Evolutionary conservation across 2,329 filamentous ascomycete species (phyloP), one percentile per base, ranked within the genome.

Genomic region (Cryoendolithus antarcticus): DNA sequence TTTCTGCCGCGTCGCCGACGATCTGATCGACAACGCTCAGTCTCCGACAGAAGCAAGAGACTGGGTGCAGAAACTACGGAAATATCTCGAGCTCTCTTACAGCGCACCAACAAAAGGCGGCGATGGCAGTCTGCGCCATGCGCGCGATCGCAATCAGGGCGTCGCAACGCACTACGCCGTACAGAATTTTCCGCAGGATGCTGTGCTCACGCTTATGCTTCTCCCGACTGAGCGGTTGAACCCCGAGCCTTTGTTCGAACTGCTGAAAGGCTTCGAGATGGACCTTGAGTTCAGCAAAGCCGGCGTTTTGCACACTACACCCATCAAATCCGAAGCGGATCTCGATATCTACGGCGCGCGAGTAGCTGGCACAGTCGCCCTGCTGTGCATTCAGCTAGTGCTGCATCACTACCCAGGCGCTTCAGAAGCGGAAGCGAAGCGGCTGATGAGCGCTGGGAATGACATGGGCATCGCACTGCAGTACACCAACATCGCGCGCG

Each of bases 381-480:
- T 80, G 45, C 66, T 82, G 28, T 80, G 78, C 47, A 64, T 84
- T 6, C 69, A 80, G 51, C 65, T 85, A 2, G 77, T 80, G 9
- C 76, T 82, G 48, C 62, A 72, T 43, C 74, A 83, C 49, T 67
- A 63, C 40, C 60, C 48, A 29, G 62, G 35, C 45, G 56, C 43
- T 21, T 44, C 49, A 7, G 46, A 55, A 4, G 3, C 41, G 24
- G 41, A 56, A 33, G 59, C 65, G 32, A 53, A 62, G 9, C 52
- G 61, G 2, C 64, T 82, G 4, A 62, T 78, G 9, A 52, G 62
- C 10, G 71, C 77, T 1, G 78, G 78, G 1, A 65, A 67, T 12
- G 64, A 68, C 21, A 85, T 85, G 80, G 82, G 82, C 0, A 70
- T 80, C 29, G 80, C 81, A 1, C 62, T 86, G n/a, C 81, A 86